Evolutionary conservation across 495 filamentous ascomycete species (phyloP).

Genomic region (Xylaria acuta): DNA sequence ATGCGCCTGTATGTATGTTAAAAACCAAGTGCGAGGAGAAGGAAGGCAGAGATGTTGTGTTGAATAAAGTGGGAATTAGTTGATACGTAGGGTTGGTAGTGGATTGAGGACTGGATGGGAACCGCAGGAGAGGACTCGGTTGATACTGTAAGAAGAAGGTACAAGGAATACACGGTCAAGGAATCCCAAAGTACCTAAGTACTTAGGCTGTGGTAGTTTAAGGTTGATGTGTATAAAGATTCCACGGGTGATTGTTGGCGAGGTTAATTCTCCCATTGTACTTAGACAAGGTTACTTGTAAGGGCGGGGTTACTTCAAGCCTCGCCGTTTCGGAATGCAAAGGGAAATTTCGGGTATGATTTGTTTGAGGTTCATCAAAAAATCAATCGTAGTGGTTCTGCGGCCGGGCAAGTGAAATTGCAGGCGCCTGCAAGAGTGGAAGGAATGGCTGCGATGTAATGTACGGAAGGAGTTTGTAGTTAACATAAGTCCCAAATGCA

Average conservation of each 20-base stretch:
- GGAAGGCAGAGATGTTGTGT: conserved; percentile 7
- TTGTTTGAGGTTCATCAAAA: background rate
- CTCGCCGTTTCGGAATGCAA: background rate
- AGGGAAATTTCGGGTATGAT: background rate
- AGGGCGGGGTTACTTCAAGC: background rate
- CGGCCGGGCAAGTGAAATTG: too few relatives aligned
- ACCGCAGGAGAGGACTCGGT: background rate
- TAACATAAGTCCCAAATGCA: background rate
- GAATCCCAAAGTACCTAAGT: background rate
- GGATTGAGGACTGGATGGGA: background rate
- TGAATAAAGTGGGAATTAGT: background rate
- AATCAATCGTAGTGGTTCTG: background rate
- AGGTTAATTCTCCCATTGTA: background rate
- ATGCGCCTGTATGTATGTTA: background rate
- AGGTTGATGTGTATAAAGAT: background rate
- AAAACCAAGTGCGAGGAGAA: background rate
- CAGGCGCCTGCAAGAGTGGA: background rate
- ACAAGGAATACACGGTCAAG: background rate
- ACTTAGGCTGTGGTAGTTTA: background rate
- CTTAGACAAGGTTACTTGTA: background rate
- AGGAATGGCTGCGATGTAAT: background rate
- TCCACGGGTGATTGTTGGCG: background rate
- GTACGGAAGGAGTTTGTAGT: too few relatives aligned
- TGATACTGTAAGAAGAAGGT: background rate
- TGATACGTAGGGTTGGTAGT: background rate